phyloP scores from a whole-genome alignment of 2,329 filamentous ascomycete species.

The Talaromyces pinophilus region DNA sequence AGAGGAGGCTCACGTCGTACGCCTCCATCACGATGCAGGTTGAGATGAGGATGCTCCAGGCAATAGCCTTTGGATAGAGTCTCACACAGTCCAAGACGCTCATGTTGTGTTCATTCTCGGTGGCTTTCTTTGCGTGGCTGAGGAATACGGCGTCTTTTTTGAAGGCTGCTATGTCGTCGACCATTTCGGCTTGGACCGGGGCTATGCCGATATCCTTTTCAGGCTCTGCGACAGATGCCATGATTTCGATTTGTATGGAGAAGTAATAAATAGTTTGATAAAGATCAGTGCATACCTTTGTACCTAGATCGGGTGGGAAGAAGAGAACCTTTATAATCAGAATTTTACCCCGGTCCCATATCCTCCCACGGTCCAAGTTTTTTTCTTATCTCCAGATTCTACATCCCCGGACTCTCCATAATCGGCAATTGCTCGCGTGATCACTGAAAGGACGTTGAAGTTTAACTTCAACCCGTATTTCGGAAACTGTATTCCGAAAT shows the following conservation, averaged over 20 bases:
- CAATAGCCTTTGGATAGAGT: slow-evolving; percentile 7
- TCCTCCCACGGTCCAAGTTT: neutral
- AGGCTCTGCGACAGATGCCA: neutral
- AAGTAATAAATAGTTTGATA: neutral
- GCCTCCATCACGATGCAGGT: slow-evolving; percentile 31
- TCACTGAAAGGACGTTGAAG: neutral
- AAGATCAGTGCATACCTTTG: neutral
- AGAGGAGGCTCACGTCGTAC: slow-evolving; percentile 25
- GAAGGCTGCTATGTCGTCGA: neutral
- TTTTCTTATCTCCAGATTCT: neutral
- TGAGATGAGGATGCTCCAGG: neutral
- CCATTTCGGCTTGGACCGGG: neutral
- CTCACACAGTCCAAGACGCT: slow-evolving; percentile 28
- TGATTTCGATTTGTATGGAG: neutral
- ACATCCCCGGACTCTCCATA: neutral
- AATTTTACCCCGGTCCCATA: neutral
- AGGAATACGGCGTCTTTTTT: neutral
- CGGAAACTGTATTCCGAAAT: neutral
- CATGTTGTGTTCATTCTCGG: slow-evolving; percentile 39
- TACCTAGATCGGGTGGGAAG: neutral
- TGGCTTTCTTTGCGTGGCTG: neutral
- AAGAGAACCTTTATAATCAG: neutral
- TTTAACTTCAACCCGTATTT: neutral
- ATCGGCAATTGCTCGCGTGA: neutral
- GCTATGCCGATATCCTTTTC: neutral